Evolutionary conservation across 192 early-diverging fungal genomes (phyloP), one percentile per base, ranked within the genome.

Genomic region (Geranomyces variabilis): DNA sequence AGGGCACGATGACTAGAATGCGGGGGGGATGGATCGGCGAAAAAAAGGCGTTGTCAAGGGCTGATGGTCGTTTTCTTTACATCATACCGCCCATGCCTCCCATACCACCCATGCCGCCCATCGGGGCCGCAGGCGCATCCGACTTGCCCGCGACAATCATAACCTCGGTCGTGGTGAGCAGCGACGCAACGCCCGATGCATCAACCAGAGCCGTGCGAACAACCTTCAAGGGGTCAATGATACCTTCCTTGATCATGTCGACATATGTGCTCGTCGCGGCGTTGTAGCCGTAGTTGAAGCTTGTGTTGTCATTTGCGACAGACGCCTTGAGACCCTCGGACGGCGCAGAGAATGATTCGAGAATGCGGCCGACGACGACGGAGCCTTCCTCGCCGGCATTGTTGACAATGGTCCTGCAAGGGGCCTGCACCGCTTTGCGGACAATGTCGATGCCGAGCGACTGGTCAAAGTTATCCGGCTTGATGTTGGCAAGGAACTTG

Each of bases 381-480:
- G 95, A 84, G 71, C 98, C 98, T 83, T 98, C 96, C 41, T 90
- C 92, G 60, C 98, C 98, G 69, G 98, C 96, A 81, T 99, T 99
- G 76, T 95, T 87, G 65, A 95, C 92, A 73, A 99, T 99, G 55
- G 89, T 98, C 83, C 90, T 91, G 72, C 90, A 91, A 2, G 98
- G 98, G 47, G 90, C 90, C 75, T 90, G 89, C 73, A 99, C 92
- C 24, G 98, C 98, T 78, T 94, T 91, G 65, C 88, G 89, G 73
- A 99, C 91, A 75, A 99, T 97, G 86, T 92, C 94, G 76, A 99
- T 85, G 71, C 98, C 98, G 67, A 99, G 88, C 84, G 93, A 90
- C 86, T 99, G 96, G 83, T 99, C 98, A 95, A 99, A 99, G 93
- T 96, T 99, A 28, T 86, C 93, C 58, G 90, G 89, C 87, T 94